Evolutionary conservation across 192 early-diverging fungal species (phyloP), one percentile per base, ranked within the genome.

Genomic region (Umbelopsis isabellina): DNA sequence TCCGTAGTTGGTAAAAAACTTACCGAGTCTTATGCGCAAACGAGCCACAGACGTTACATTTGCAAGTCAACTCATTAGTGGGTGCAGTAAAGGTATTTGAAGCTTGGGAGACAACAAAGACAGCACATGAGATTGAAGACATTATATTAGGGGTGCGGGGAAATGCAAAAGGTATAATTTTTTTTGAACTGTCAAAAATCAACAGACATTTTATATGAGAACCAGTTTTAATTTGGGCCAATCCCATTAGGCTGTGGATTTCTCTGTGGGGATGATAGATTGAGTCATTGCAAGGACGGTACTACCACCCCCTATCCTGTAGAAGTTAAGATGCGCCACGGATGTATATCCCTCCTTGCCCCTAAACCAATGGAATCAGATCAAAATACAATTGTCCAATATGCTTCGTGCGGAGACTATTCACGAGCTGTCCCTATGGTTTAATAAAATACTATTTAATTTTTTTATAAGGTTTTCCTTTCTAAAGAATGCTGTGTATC

Each of bases 1-100:
- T 5, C 21, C n/a, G 53, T 2, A 6, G 6, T 0, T 35, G 16
- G 27, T 35, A 16, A 21, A 21, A 13, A 46, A 18, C 65, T 23
- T 66, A 66, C 65, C 65, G 41, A 47, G 65, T 66, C 45, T 66
- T 66, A 16, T 66, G 65, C 1, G 65, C 41, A 20, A 18, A 66
- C 2, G 45, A 47, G 46, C 65, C 65, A 21, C 65, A 66, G 44
- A 66, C 65, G 23, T 66, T 66, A 44, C 65, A 66, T 44, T 66
- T 66, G 65, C 65, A 66, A 20, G 65, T 66, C 35, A 66, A 41
- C 18, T 45, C 65, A 35, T 35, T 25, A 16, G 27, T 61, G 9
- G 55, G 55, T 35, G 16, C 55, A 61, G 21, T 61, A 15, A 30
- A 35, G 33, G 18, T 16, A 35, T 25, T 25, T 15, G 30, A 15